Evolutionary conservation across 108 stramenopile genomes (phyloP).

Genomic region (Epithemia pelagica): DNA sequence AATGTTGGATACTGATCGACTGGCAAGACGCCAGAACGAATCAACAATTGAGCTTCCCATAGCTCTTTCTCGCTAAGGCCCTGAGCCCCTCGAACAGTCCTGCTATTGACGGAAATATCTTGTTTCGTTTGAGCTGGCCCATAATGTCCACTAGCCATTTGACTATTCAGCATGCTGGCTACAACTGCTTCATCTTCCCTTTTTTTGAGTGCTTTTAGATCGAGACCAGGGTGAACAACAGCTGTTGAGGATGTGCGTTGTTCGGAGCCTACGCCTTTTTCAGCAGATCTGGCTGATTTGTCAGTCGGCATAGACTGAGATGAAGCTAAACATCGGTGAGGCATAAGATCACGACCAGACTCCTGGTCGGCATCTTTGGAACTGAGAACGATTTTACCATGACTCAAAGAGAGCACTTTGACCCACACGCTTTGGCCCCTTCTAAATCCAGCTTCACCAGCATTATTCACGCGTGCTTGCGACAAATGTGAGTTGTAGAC

Average conservation of each 20-base stretch:
- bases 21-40: conserved; percentile 92
- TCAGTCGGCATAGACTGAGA: not conserved
- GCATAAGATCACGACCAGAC: conserved; percentile 87
- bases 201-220: conserved; percentile 65
- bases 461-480: conserved; percentile 33
- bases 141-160: conserved; percentile 11
- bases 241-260: conserved; percentile 24
- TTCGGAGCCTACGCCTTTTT: not conserved
- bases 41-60: conserved; percentile 95
- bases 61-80: conserved; percentile 94
- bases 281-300: too few relatives aligned
- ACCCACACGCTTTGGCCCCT: conserved; percentile 76
- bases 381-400: conserved; percentile 62
- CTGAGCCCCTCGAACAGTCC: conserved; percentile 54
- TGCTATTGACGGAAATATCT: conserved; percentile 1
- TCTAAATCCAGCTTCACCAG: conserved; percentile 55
- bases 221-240: conserved; percentile 83
- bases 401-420: conserved; percentile 81
- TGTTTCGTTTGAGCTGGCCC: conserved; percentile 10
- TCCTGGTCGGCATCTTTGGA: conserved; percentile 94
- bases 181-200: conserved; percentile 68
- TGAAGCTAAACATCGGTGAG: conserved; percentile 50
- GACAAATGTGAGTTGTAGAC: conserved; percentile 84
- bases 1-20: conserved; percentile 96
- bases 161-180: conserved; percentile 13